A percentile compares a stretch with the other conserved stretches of the same genome.
These are phyloP conservation scores for Cryptococcus maquisensis DNA, from an alignment of 1,284 basidiomycete genomes.

Conservation along the genomic window DNA sequence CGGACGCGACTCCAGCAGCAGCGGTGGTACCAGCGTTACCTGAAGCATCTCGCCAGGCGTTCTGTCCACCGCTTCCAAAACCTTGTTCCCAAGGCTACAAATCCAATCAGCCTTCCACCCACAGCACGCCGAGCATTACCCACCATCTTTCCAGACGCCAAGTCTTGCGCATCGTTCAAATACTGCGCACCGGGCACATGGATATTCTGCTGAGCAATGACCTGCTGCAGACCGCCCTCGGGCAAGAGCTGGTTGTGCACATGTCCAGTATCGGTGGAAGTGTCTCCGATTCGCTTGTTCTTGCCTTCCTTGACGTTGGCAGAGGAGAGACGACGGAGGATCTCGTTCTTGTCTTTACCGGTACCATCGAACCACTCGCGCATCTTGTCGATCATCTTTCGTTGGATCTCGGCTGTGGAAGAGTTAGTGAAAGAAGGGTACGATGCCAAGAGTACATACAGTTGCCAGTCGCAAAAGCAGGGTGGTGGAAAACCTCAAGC, in stretches of 20 bases:
- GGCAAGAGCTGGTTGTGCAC: slow-evolving; percentile 42
- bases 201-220: slow-evolving; percentile 45
- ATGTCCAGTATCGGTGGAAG: slow-evolving; percentile 32
- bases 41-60: slow-evolving; percentile 35
- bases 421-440: background rate
- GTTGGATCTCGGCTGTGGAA: slow-evolving; percentile 65
- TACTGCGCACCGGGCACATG: slow-evolving; percentile 45
- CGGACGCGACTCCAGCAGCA: background rate
- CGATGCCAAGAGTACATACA: slow-evolving; percentile 21
- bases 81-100: slow-evolving; percentile 45
- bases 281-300: slow-evolving; percentile 60
- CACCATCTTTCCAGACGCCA: slow-evolving; percentile 45
- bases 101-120: background rate
- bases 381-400: slow-evolving; percentile 62
- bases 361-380: slow-evolving; percentile 56
- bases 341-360: slow-evolving; percentile 55
- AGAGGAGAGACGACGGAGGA: slow-evolving; percentile 61
- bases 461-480: slow-evolving; percentile 67
- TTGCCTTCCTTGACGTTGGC: slow-evolving; percentile 66
- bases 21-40: slow-evolving; percentile 25
- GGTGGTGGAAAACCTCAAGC: slow-evolving; percentile 78
- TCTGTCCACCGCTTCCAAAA: slow-evolving; percentile 44
- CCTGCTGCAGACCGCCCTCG: slow-evolving; percentile 45
- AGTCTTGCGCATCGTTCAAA: slow-evolving; percentile 46
- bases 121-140: slow-evolving; percentile 2